Base-by-base conservation (phyloP, 768 basidiomycete species). In the Tulasnella calospora region DNA sequence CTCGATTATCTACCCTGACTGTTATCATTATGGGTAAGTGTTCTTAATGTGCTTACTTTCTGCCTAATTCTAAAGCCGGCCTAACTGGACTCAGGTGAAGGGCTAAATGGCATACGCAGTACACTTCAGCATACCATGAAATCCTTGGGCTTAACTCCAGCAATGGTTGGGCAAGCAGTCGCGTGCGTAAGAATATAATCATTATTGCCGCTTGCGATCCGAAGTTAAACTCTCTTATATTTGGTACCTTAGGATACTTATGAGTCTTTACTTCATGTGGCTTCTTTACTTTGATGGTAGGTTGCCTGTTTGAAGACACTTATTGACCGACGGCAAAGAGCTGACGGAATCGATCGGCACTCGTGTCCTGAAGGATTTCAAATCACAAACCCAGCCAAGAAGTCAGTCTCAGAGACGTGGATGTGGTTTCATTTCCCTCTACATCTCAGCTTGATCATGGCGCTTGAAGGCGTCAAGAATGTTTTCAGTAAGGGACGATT, bases 391-490 rank as follows among this genome's bases (percentile, higher is more conserved):
- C 9, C n/a, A 12, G 13, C 61, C 1, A 27, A 30, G 2, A 67
- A 33, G 13, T 9, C 61, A 5, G 15, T 67, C 9, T 9, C 7
- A 33, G 61, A 67, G 8, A 1, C 17, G 40, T 73, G 71, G 71
- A 13, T 73, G n/a, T 73, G 38, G 46, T 33, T 21, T 12, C 71
- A 73, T 38, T 73, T 73, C 9, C 71, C 71, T n/a, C 27, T 73
- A 0, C 71, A 73, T 19, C 71, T 73, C 36, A 41, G 38, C 35
- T 27, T 73, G 23, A 73, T 73, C 9, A 40, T 73, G 35, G 7
- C 23, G 19, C 71, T 73, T 3, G 71, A 73, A 21, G 71, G 71
- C 19, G 13, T 73, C 23, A 41, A 73, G 71, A 73, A 73, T 73
- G 7, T 73, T 33, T 67, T 67, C 61, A 27, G 61, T 67, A 17